These are phyloP conservation scores for Ganoderma sp. DNA, from an alignment of 1,284 basidiomycete species.

Conservation along the genomic window DNA sequence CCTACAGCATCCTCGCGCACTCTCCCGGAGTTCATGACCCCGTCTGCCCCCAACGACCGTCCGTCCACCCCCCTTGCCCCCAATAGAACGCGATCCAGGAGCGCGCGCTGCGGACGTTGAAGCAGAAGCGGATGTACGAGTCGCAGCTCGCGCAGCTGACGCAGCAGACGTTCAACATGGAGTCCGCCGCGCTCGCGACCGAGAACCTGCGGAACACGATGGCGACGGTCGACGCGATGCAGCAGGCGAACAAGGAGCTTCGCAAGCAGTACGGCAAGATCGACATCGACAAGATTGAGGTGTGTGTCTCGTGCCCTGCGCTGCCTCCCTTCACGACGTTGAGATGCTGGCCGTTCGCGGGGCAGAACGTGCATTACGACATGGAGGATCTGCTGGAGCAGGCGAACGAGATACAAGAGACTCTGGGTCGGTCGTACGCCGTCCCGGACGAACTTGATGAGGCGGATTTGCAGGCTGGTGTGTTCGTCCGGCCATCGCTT, in stretches of 20 bases:
- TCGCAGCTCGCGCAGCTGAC: conserved; percentile 87
- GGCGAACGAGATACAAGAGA: conserved; percentile 97
- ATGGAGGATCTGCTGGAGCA: conserved; percentile 99
- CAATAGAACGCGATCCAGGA: conserved; percentile 88
- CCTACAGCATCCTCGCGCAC: neutral
- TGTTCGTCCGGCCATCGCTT: conserved; percentile 34
- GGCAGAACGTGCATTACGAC: conserved; percentile 90
- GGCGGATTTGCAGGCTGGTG: conserved; percentile 95
- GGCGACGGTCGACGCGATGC: conserved; percentile 99
- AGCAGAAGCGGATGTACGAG: conserved; percentile 98
- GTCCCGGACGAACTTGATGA: conserved; percentile 99
- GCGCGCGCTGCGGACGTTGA: conserved; percentile 91
- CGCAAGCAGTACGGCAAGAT: conserved; percentile 97
- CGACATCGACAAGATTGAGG: conserved; percentile 98
- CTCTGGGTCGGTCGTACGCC: conserved; percentile 90
- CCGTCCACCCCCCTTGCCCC: conserved; percentile 38
- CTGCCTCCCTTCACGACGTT: neutral
- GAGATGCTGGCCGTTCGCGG: neutral
- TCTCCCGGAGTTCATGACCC: neutral
- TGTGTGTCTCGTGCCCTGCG: conserved; percentile 42
- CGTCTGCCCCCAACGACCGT: neutral
- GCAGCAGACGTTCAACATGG: conserved; percentile 99
- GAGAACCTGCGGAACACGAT: conserved; percentile 99
- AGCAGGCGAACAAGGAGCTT: conserved; percentile 97
- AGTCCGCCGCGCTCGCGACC: conserved; percentile 93